These are phyloP conservation scores for Corniculantispora saksenae DNA, from an alignment of 2,329 filamentous ascomycete species.

Conservation along the genomic window DNA sequence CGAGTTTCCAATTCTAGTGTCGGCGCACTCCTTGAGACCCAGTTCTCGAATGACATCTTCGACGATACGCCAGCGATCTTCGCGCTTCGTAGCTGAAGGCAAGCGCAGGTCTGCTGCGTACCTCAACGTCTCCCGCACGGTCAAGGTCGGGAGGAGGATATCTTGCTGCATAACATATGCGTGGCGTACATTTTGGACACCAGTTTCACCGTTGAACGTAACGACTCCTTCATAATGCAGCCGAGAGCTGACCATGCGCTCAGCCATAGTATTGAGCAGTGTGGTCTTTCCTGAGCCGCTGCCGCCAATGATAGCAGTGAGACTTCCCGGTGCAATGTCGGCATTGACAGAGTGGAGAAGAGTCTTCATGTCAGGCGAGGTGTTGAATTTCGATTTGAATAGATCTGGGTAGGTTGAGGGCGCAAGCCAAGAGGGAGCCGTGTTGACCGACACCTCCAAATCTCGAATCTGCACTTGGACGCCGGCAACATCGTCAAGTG, in stretches of 20 bases:
- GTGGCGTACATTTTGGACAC: conserved; percentile 57
- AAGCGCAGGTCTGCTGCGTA: conserved; percentile 74
- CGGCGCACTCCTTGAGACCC: conserved; percentile 73
- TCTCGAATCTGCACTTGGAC: conserved; percentile 56
- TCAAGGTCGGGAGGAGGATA: conserved; percentile 70
- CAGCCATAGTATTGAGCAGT: conserved; percentile 69
- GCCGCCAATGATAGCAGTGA: conserved; percentile 76
- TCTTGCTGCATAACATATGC: conserved; percentile 79
- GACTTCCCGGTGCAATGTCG: conserved; percentile 62
- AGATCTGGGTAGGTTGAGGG: conserved; percentile 48
- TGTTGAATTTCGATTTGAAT: conserved; percentile 39
- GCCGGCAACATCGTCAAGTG: conserved; percentile 54
- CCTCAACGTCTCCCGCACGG: conserved; percentile 71
- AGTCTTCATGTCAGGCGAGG: conserved; percentile 43
- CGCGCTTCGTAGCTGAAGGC: conserved; percentile 59
- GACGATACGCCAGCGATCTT: conserved; percentile 64
- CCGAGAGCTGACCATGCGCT: conserved; percentile 61
- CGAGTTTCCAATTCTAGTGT: conserved; percentile 71
- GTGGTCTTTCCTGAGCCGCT: conserved; percentile 75
- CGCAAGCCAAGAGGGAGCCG: conserved; percentile 55
- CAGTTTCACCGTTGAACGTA: conserved; percentile 61
- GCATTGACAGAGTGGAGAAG: conserved; percentile 66
- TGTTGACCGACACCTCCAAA: conserved; percentile 58
- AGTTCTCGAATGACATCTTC: conserved; percentile 77
- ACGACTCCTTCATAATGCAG: conserved; percentile 54